Evolutionary conservation across 805 yeast genomes (phyloP).

Genomic region (Ogataea dorogensis): DNA sequence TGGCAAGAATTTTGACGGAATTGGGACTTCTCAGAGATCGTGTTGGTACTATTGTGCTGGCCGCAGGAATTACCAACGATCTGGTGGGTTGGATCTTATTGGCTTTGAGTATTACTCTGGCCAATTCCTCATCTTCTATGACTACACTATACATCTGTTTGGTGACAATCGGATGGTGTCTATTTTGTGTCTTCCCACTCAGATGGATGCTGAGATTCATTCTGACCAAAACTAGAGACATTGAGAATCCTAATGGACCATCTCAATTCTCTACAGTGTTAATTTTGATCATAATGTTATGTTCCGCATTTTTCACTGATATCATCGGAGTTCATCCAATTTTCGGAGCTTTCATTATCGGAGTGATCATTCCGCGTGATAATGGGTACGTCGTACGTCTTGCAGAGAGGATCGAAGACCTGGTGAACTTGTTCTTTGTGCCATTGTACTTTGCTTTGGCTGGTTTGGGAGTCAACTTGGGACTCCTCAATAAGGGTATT

Average conservation of each 20-base stretch:
- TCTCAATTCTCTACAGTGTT: slow-evolving; percentile 58
- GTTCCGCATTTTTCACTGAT: slow-evolving; percentile 76
- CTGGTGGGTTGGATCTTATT: slow-evolving; percentile 78
- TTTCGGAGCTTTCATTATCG: slow-evolving; percentile 81
- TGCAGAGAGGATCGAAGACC: slow-evolving; percentile 74
- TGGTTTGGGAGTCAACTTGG: slow-evolving; percentile 69
- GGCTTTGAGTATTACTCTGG: slow-evolving; percentile 73
- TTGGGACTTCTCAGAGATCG: slow-evolving; percentile 66
- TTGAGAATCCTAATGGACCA: slow-evolving; percentile 60
- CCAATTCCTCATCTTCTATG: slow-evolving; percentile 68
- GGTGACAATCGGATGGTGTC: slow-evolving; percentile 67
- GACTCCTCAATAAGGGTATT: slow-evolving; percentile 57
- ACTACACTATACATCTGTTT: slow-evolving; percentile 67
- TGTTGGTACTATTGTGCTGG: slow-evolving; percentile 70
- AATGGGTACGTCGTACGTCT: slow-evolving; percentile 67
- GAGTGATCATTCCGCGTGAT: slow-evolving; percentile 73
- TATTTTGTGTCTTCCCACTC: slow-evolving; percentile 57
- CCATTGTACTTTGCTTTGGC: slow-evolving; percentile 82
- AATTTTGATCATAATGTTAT: slow-evolving; percentile 54
- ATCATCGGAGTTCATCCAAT: slow-evolving; percentile 85
- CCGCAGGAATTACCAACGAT: slow-evolving; percentile 82
- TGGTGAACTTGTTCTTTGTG: slow-evolving; percentile 66
- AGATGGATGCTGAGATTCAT: slow-evolving; percentile 46
- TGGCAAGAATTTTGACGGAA: slow-evolving; percentile 76
- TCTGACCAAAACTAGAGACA: slow-evolving; percentile 37